phyloP scores from a whole-genome alignment of 2,329 filamentous ascomycete genomes.

The Hymenoscyphus scutula region DNA sequence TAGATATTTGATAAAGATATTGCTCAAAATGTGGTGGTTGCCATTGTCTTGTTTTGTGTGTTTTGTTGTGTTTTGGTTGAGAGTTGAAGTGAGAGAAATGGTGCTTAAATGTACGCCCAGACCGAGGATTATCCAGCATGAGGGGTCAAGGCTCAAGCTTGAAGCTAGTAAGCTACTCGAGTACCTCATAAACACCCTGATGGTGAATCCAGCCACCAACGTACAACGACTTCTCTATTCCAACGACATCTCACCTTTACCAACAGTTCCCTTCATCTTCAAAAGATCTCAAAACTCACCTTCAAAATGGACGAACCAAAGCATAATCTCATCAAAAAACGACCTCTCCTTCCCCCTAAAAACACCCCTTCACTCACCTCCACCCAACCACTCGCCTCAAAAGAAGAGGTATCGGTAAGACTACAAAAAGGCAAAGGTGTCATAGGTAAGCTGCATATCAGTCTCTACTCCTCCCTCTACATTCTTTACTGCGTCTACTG shows the following conservation, averaged over 20 bases:
- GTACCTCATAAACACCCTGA: neutral
- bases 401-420: conserved; percentile 21
- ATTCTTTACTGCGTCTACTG: neutral
- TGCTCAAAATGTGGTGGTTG: neutral
- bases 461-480: neutral
- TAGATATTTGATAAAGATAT: neutral
- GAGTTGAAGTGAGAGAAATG: neutral
- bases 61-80: neutral
- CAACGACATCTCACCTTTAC: neutral
- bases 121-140: neutral
- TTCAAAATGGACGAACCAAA: neutral
- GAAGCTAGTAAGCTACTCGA: neutral
- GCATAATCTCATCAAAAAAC: conserved; percentile 19
- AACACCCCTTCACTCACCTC: conserved; percentile 15
- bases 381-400: conserved; percentile 23
- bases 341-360: conserved; percentile 22
- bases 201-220: neutral
- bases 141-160: neutral
- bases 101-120: neutral
- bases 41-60: neutral
- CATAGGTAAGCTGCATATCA: conserved; percentile 16
- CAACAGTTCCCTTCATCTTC: too few species aligned
- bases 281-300: too few species aligned
- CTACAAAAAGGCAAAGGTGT: conserved; percentile 11
- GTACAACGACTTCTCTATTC: neutral